Evolutionary conservation across 352 stramenopile genomes (phyloP).

Genomic region (Phytophthora pini): DNA sequence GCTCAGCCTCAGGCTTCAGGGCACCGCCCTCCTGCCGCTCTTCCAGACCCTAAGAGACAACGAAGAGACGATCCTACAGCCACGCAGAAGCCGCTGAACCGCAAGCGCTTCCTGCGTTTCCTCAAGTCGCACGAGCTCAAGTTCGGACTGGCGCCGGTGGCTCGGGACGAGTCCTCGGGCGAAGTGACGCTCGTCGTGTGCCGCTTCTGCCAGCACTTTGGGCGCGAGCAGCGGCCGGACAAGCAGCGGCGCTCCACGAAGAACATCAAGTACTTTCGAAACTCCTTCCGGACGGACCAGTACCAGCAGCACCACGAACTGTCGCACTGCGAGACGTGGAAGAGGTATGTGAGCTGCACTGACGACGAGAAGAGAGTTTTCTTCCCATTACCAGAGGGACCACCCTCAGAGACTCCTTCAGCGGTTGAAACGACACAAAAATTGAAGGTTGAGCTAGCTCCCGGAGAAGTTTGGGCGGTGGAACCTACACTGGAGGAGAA

Average conservation of each 20-base stretch:
- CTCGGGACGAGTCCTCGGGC: conserved; percentile 46
- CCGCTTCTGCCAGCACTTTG: conserved; percentile 73
- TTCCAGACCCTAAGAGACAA: neutral
- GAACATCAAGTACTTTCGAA: conserved; percentile 77
- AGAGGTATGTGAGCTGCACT: conserved; percentile 46
- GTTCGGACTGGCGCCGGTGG: conserved; percentile 59
- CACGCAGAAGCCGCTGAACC: conserved; percentile 23
- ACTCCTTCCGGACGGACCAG: conserved; percentile 72
- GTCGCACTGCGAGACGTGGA: conserved; percentile 58
- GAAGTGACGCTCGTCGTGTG: conserved; percentile 62
- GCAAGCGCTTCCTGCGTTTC: conserved; percentile 53
- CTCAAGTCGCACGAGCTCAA: conserved; percentile 56
- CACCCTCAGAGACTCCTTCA: conserved; percentile 3
- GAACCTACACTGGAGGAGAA: conserved; percentile 29
- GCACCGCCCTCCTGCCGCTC: neutral
- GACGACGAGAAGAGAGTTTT: conserved; percentile 56
- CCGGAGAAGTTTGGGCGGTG: conserved; percentile 37
- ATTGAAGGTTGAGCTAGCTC: conserved; percentile 27
- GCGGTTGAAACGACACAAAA: conserved; percentile 1
- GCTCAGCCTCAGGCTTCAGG: too few species aligned
- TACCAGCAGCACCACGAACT: conserved; percentile 75
- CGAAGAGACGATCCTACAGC: conserved; percentile 8
- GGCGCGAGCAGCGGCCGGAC: conserved; percentile 57
- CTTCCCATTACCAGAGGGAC: conserved; percentile 39
- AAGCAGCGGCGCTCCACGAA: conserved; percentile 62